Evolutionary conservation across 2,329 filamentous ascomycete genomes (phyloP).

Genomic region (Phyllosticta citriasiana): DNA sequence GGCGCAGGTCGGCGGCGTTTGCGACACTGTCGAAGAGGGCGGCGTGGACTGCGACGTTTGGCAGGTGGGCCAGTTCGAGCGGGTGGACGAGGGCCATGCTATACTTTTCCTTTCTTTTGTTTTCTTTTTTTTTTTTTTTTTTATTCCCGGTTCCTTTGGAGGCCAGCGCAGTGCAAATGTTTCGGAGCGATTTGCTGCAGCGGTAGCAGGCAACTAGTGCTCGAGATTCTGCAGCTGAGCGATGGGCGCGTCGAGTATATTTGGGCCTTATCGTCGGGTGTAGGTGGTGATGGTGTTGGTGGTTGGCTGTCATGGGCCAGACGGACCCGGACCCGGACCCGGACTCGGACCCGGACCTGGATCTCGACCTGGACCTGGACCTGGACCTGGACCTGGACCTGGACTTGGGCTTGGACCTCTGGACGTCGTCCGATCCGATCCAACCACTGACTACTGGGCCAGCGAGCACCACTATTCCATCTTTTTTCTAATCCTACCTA

Average conservation of each 20-base stretch:
- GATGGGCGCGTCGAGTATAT: background rate
- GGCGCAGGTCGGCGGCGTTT: slow-evolving; percentile 69
- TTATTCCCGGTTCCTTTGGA: background rate
- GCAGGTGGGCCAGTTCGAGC: slow-evolving; percentile 66
- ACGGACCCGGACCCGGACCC: background rate
- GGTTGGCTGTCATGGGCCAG: background rate
- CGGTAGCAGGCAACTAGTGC: background rate
- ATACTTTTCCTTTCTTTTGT: background rate
- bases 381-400: background rate
- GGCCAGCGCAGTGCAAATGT: background rate
- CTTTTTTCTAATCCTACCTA: background rate
- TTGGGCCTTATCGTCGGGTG: background rate
- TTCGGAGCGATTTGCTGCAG: background rate
- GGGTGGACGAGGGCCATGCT: slow-evolving; percentile 51
- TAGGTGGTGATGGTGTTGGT: background rate
- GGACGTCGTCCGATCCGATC: background rate
- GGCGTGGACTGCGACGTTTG: slow-evolving; percentile 58
- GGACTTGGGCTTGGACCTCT: background rate
- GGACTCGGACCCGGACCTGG: background rate
- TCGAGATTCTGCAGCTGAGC: background rate
- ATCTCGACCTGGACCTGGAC: background rate
- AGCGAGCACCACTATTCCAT: background rate
- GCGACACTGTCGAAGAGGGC: slow-evolving; percentile 65
- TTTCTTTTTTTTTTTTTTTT: background rate
- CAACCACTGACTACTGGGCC: background rate